These are phyloP conservation scores for Zea luxurians DNA, from an alignment of 176 grass and related monocot species.

Conservation along the genomic window DNA sequence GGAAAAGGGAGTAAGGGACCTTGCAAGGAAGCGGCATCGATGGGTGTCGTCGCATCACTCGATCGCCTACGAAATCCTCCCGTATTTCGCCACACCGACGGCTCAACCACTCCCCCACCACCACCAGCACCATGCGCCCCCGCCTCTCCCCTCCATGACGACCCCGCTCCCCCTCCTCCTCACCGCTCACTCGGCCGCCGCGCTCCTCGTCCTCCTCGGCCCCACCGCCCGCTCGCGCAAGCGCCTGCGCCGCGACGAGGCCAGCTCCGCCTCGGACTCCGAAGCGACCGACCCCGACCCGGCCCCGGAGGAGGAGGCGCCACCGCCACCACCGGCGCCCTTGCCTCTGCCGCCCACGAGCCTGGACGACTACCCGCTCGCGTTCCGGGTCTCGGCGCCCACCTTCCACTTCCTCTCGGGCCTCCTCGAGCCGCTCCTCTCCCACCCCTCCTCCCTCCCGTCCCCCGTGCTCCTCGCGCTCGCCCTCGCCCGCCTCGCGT, in stretches of 20 bases:
- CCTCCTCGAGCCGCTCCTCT: slow-evolving; percentile 80
- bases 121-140: slow-evolving; percentile 35
- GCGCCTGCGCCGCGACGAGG: slow-evolving; percentile 30
- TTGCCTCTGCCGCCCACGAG: slow-evolving; percentile 34
- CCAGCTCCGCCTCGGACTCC: background rate
- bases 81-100: slow-evolving; percentile 38
- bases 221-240: slow-evolving; percentile 33
- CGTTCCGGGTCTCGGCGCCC: slow-evolving; percentile 61
- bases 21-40: slow-evolving; percentile 18
- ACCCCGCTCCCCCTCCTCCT: slow-evolving; percentile 35
- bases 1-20: background rate
- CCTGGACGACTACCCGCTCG: slow-evolving; percentile 61
- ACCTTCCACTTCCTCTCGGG: slow-evolving; percentile 82
- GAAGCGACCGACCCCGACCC: background rate
- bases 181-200: slow-evolving; percentile 30
- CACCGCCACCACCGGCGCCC: background rate
- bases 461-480: slow-evolving; percentile 55
- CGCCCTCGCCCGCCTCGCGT: slow-evolving; percentile 63
- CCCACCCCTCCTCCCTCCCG: slow-evolving; percentile 42
- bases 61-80: slow-evolving; percentile 46
- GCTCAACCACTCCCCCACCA: slow-evolving; percentile 41
- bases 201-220: slow-evolving; percentile 38
- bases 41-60: slow-evolving; percentile 22
- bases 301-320: slow-evolving; percentile 34
- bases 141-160: slow-evolving; percentile 28